A percentile compares a stretch with the other conserved stretches of the same genome.
phyloP scores from a whole-genome alignment of 2,329 filamentous ascomycete genomes.

The Exophiala oligosperma region DNA sequence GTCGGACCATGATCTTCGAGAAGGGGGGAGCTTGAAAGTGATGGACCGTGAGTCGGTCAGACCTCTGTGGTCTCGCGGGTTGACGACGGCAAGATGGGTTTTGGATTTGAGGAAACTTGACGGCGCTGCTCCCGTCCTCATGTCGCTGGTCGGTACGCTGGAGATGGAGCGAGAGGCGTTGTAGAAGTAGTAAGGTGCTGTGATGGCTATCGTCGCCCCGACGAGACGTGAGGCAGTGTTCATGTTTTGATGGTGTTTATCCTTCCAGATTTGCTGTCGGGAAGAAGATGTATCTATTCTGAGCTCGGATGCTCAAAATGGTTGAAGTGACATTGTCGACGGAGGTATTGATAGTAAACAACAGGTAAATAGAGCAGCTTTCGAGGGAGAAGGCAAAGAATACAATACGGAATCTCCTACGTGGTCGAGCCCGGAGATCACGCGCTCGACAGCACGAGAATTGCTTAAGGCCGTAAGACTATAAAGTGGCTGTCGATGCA shows the following conservation, averaged over 20 bases:
- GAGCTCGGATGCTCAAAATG: too few species aligned
- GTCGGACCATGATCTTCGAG: constrained; percentile 2
- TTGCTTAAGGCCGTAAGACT: too few species aligned
- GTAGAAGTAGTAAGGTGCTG: not conserved
- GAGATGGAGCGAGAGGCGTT: not conserved
- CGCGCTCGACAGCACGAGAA: too few species aligned
- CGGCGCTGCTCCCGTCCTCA: not conserved
- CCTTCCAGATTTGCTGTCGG: not conserved
- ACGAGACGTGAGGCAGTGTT: not conserved
- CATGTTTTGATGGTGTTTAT: not conserved
- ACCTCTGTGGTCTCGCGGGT: not conserved
- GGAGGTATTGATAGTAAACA: too few species aligned
- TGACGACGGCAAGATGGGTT: not conserved
- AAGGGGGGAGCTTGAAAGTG: constrained; percentile 3
- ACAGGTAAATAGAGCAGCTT: too few species aligned
- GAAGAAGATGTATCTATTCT: too few species aligned
- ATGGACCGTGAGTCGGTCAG: not conserved
- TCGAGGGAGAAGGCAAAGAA: too few species aligned
- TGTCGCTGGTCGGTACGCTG: not conserved
- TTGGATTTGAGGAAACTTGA: not conserved
- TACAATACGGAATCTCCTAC: too few species aligned
- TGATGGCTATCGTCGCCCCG: not conserved
- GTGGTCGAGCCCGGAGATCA: too few species aligned
- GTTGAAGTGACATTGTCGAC: too few species aligned
- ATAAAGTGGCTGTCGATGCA: too few species aligned